These are phyloP conservation scores for Stromatinia cepivora DNA, from an alignment of 2,329 filamentous ascomycete species.

Conservation along the genomic window DNA sequence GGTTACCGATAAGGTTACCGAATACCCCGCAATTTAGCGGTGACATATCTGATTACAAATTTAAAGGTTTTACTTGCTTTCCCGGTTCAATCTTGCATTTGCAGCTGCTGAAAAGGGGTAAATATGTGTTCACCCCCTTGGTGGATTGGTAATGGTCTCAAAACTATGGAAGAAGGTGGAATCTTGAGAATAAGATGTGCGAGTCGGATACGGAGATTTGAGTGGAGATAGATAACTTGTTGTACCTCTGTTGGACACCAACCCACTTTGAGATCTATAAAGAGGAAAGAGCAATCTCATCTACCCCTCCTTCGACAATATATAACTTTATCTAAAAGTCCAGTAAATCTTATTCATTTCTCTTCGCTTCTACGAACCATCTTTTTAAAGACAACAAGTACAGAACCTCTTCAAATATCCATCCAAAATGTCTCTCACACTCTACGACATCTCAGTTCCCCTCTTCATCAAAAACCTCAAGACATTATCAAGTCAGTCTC, in stretches of 20 bases:
- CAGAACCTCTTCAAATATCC: neutral
- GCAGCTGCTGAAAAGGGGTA: neutral
- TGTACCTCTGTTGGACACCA: neutral
- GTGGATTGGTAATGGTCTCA: neutral
- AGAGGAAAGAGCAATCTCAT: neutral
- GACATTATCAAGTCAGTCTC: constrained; percentile 10
- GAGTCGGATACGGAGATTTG: neutral
- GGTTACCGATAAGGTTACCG: constrained; percentile 7
- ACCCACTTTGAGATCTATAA: neutral
- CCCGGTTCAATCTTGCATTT: neutral
- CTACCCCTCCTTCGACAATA: neutral
- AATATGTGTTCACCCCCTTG: neutral
- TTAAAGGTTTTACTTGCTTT: neutral
- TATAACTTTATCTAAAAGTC: neutral
- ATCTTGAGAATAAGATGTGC: neutral
- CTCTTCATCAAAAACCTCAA: constrained; percentile 16
- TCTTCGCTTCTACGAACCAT: neutral
- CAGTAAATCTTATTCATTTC: neutral
- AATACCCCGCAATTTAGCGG: neutral
- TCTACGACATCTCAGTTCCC: constrained; percentile 12
- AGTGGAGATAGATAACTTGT: neutral
- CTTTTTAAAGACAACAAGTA: neutral
- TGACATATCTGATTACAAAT: constrained; percentile 2
- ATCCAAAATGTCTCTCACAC: constrained; percentile 17
- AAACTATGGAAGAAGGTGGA: neutral